These are phyloP conservation scores for Rhinocladiella mackenziei DNA, from an alignment of 2,329 filamentous ascomycete species.

Conservation along the genomic window DNA sequence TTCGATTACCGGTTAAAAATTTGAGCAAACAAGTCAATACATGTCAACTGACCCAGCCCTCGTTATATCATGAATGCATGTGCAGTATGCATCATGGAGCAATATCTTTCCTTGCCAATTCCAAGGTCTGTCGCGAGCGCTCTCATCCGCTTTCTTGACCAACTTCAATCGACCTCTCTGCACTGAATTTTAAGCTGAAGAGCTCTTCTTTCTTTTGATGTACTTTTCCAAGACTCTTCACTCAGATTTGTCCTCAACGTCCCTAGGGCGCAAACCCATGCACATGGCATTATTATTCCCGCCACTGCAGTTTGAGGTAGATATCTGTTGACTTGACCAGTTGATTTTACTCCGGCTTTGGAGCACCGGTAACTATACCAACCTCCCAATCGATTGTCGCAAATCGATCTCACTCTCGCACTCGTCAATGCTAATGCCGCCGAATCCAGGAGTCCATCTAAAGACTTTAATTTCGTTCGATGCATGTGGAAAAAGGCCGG, in stretches of 20 bases:
- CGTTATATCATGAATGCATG: no score
- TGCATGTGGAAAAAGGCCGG: conserved; percentile 62
- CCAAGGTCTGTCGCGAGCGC: conserved; percentile 43
- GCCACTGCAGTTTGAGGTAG: conserved; percentile 55
- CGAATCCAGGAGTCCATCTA: conserved; percentile 24
- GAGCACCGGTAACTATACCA: conserved; percentile 79
- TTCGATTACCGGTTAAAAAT: no score
- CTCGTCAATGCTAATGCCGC: conserved; percentile 72
- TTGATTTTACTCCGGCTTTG: conserved; percentile 70
- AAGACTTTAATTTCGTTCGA: conserved; percentile 39
- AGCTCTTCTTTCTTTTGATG: conserved; percentile 60
- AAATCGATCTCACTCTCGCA: conserved; percentile 69
- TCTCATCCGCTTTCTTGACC: conserved; percentile 50
- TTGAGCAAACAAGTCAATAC: not conserved
- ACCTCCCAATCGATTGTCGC: conserved; percentile 68
- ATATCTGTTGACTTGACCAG: conserved; percentile 69
- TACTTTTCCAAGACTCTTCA: conserved; percentile 65
- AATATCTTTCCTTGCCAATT: conserved; percentile 28
- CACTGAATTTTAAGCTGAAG: conserved; percentile 64
- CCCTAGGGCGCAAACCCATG: conserved; percentile 71
- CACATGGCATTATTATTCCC: conserved; percentile 62
- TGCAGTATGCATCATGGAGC: conserved; percentile 25
- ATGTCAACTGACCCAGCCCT: no score
- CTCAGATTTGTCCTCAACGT: conserved; percentile 74
- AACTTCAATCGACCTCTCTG: conserved; percentile 60